Conservation (phyloP, 1,139 yeast species). For the Blastobotrys capitulatus region DNA sequence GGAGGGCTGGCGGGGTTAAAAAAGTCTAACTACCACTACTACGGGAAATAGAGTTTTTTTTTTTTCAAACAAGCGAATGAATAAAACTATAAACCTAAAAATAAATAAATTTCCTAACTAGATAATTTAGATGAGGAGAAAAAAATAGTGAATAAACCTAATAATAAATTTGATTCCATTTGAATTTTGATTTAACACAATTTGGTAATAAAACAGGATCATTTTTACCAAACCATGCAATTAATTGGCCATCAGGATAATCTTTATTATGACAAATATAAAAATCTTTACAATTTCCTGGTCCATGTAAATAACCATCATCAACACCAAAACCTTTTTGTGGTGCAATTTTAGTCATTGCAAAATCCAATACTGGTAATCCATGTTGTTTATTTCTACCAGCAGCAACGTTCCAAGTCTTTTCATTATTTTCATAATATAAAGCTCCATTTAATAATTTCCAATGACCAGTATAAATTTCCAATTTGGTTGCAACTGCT, state of each 20-base stretch:
- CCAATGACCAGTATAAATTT: background rate
- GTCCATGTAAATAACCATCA: constrained; percentile 1
- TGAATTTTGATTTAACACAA: background rate
- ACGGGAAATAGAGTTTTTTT: too few species aligned
- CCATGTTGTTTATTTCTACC: background rate
- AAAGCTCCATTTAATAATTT: background rate
- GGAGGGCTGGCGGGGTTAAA: too few species aligned
- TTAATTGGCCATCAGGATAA: background rate
- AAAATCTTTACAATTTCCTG: background rate
- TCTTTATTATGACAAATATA: background rate
- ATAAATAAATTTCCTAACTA: too few species aligned
- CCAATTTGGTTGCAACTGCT: background rate
- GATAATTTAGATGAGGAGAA: too few species aligned
- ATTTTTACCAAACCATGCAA: background rate
- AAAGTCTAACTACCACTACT: too few species aligned
- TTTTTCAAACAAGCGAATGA: too few species aligned
- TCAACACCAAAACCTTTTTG: background rate
- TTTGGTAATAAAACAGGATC: background rate
- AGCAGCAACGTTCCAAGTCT: background rate
- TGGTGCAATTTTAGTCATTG: background rate
- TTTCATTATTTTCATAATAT: background rate
- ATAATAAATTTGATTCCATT: background rate
- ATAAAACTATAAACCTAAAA: too few species aligned
- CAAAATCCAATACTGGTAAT: background rate
- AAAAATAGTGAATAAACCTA: background rate